These are phyloP conservation scores for Euphorbia lathyris DNA, from an alignment of 345 rosid species.

Conservation along the genomic window DNA sequence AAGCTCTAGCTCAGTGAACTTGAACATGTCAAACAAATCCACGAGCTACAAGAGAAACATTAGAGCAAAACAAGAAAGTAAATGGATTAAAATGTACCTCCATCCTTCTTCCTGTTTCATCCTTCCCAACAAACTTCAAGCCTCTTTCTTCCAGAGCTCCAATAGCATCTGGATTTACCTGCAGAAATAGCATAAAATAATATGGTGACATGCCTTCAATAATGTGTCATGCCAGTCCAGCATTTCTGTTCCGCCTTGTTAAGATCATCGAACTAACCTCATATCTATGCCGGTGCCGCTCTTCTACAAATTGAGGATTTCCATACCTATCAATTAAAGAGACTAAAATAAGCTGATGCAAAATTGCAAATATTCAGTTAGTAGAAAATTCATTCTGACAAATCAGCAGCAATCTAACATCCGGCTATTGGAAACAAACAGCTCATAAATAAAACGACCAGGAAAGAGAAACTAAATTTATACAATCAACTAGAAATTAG, in stretches of 20 bases:
- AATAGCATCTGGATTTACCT: slow-evolving; percentile 32
- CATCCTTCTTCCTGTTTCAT: slow-evolving; percentile 38
- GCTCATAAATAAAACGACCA: background rate
- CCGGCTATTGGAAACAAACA: background rate
- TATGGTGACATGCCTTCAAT: background rate
- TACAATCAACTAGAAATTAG: background rate
- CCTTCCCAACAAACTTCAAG: slow-evolving; percentile 36
- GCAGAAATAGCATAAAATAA: background rate
- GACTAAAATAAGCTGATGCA: slow-evolving; percentile 1
- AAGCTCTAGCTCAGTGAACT: slow-evolving; percentile 4
- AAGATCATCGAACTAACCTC: slow-evolving; percentile 27
- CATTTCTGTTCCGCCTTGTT: background rate
- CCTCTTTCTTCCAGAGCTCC: slow-evolving; percentile 29
- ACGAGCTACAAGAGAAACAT: background rate
- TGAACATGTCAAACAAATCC: background rate
- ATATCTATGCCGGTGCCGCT: slow-evolving; percentile 36
- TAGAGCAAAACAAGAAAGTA: background rate
- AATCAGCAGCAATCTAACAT: slow-evolving; percentile 1
- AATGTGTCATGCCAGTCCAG: background rate
- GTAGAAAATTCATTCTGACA: background rate
- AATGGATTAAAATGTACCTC: slow-evolving; percentile 22
- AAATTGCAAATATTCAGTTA: background rate
- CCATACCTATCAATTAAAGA: slow-evolving; percentile 22
- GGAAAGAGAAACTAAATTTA: background rate
- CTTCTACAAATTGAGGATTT: slow-evolving; percentile 24